Evolutionary conservation across 345 rosid genomes (phyloP).

Genomic region (Dimocarpus longan): DNA sequence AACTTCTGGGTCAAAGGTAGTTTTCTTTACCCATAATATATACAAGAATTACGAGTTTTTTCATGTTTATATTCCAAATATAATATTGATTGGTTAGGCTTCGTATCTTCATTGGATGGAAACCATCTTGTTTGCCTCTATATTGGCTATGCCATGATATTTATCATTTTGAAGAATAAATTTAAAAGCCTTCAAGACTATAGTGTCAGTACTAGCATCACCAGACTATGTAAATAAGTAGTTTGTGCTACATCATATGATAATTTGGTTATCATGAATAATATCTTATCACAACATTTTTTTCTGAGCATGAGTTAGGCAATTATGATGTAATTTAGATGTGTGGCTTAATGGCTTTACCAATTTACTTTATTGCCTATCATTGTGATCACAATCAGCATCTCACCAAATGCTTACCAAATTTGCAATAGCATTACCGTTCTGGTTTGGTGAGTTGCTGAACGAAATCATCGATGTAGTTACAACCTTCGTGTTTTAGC

Average conservation of each 20-base stretch:
- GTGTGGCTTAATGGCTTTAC: too few relatives aligned
- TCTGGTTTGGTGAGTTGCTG: background rate
- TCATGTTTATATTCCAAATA: background rate
- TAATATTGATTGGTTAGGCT: background rate
- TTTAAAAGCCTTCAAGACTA: background rate
- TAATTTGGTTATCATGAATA: background rate
- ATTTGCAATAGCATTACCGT: background rate
- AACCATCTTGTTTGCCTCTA: conserved; percentile 3
- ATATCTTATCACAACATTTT: background rate
- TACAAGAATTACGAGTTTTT: too few relatives aligned
- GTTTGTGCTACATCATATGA: background rate
- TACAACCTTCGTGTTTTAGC: background rate
- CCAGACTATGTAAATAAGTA: background rate
- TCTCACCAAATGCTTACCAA: background rate
- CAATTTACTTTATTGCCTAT: background rate
- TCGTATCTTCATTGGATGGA: background rate
- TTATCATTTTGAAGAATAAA: background rate
- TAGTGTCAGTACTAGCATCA: background rate
- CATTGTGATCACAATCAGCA: background rate
- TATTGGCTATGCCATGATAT: background rate
- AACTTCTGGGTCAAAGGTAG: conserved; percentile 40
- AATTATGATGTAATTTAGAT: too few relatives aligned
- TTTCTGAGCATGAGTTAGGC: too few relatives aligned
- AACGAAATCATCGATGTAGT: background rate
- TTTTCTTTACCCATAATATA: conserved; percentile 15